Conservation (phyloP, 208 protist genomes). For the Sergeia podlipaevii region DNA sequence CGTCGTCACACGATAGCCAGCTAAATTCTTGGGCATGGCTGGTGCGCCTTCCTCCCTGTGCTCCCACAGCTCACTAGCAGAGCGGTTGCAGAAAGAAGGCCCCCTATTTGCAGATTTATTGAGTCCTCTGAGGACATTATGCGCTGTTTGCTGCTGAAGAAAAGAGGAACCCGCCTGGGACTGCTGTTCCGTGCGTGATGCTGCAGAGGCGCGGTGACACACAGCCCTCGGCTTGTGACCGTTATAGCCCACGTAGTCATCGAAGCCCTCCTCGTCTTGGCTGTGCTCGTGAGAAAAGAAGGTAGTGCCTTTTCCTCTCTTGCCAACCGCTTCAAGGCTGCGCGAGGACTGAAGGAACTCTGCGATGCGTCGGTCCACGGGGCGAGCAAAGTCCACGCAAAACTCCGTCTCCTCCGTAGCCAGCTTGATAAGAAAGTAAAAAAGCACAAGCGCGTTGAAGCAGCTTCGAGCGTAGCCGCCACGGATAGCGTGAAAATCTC, state of each 20-base stretch:
- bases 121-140: too few species aligned
- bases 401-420: slow-evolving; percentile 25
- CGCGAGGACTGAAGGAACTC: slow-evolving; percentile 57
- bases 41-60: too few species aligned
- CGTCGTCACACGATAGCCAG: too few species aligned
- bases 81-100: too few species aligned
- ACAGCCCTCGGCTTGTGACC: neutral
- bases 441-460: slow-evolving; percentile 68
- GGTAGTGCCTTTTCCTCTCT: neutral
- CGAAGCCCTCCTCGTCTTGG: neutral
- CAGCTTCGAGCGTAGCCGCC: slow-evolving; percentile 43
- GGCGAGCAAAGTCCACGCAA: slow-evolving; percentile 51
- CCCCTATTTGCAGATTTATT: too few species aligned
- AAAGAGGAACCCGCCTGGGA: too few species aligned
- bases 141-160: too few species aligned
- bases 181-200: too few species aligned
- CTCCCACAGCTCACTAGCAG: too few species aligned
- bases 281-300: too few species aligned
- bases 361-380: slow-evolving; percentile 47
- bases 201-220: neutral
- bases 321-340: slow-evolving; percentile 37
- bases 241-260: neutral
- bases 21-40: too few species aligned
- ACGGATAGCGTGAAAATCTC: slow-evolving; percentile 30
- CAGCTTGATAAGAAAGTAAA: slow-evolving; percentile 60